These are phyloP conservation scores for Pyricularia grisea DNA, from an alignment of 2,329 filamentous ascomycete genomes.

Conservation along the genomic window DNA sequence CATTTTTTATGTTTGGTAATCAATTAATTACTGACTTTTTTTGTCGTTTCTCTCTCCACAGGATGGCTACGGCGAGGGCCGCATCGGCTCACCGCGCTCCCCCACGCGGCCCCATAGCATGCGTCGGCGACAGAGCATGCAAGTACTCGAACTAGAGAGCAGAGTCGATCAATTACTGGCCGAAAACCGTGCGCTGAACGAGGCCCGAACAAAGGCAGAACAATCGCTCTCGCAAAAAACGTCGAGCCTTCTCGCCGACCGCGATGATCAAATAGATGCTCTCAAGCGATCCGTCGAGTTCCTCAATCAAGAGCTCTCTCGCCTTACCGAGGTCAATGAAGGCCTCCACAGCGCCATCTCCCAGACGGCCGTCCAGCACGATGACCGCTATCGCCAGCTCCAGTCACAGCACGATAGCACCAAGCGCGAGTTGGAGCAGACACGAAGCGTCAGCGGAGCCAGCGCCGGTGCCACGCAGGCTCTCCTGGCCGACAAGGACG, in stretches of 20 bases:
- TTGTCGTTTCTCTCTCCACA: conserved; percentile 25
- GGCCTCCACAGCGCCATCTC: conserved; percentile 69
- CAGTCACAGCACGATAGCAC: conserved; percentile 58
- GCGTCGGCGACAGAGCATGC: conserved; percentile 95
- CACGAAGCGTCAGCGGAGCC: conserved; percentile 38
- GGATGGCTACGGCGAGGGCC: conserved; percentile 92
- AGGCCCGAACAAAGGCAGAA: conserved; percentile 63
- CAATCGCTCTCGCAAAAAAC: conserved; percentile 54
- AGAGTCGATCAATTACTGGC: conserved; percentile 74
- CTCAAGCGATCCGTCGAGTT: conserved; percentile 71
- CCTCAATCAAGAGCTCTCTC: conserved; percentile 71
- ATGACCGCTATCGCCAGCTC: conserved; percentile 58
- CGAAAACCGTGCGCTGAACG: conserved; percentile 73
- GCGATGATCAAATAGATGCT: conserved; percentile 77
- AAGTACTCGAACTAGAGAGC: conserved; percentile 84
- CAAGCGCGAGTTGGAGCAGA: conserved; percentile 58
- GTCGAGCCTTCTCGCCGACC: conserved; percentile 64
- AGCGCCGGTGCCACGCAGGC: conserved; percentile 29
- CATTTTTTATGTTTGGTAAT: not conserved
- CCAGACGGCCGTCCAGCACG: conserved; percentile 67
- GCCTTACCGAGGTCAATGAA: conserved; percentile 75
- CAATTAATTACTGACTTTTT: not conserved
- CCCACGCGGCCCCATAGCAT: conserved; percentile 92
- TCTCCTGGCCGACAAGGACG: conserved; percentile 71
- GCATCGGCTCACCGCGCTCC: conserved; percentile 76